Percentiles rank a stretch among this genome's conserved stretches.
These are phyloP conservation scores for Astrephomene gubernaculifera DNA, from an alignment of 139 green algal species.

Conservation along the genomic window DNA sequence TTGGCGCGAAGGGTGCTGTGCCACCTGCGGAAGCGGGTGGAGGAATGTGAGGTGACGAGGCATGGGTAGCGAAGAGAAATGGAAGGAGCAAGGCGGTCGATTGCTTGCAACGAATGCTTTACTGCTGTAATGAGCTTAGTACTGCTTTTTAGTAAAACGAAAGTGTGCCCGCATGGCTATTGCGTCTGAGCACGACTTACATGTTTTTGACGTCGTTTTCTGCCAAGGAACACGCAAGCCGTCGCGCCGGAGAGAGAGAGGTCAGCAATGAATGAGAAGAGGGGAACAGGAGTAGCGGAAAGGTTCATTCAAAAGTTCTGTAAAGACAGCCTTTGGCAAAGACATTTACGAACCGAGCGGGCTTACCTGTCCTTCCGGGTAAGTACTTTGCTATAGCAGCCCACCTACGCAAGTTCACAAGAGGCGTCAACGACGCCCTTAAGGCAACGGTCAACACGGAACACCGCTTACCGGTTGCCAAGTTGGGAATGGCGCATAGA, in stretches of 20 bases:
- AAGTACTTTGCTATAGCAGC: slow-evolving; percentile 20
- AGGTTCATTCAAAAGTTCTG: background rate
- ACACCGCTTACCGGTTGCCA: background rate
- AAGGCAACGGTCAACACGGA: background rate
- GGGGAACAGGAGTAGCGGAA: background rate
- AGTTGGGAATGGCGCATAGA: slow-evolving; percentile 7
- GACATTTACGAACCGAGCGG: background rate
- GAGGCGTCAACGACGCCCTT: background rate
- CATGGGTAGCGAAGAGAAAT: background rate
- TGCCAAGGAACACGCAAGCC: background rate
- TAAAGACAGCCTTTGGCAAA: too few species aligned
- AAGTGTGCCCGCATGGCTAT: too few species aligned
- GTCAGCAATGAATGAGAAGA: background rate
- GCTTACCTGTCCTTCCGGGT: slow-evolving; percentile 6
- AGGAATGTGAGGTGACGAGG: background rate
- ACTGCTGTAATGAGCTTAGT: too few species aligned
- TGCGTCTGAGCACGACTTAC: too few species aligned
- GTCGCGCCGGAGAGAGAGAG: background rate
- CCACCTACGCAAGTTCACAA: background rate
- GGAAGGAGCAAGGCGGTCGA: background rate
- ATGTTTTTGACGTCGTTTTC: slow-evolving; percentile 43
- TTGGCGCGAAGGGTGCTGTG: slow-evolving; percentile 34
- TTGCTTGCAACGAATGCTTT: too few species aligned
- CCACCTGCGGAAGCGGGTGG: too few species aligned
- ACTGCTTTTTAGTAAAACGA: too few species aligned